Evolutionary conservation across 2,329 filamentous ascomycete species (phyloP), one percentile per base, ranked within the genome.

Genomic region (Rutstroemia sp.): DNA sequence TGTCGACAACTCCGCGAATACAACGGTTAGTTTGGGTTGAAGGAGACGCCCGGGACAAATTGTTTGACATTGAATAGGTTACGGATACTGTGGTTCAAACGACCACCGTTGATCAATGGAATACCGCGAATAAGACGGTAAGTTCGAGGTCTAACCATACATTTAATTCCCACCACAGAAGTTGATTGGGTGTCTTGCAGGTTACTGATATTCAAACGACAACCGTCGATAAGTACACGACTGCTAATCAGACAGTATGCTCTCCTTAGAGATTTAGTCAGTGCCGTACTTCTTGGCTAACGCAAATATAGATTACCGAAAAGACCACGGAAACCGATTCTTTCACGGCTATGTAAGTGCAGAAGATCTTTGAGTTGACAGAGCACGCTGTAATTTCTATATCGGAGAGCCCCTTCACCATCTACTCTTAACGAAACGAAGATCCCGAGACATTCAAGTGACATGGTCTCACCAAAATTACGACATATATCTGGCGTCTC

Each of bases 261-360:
- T 34, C 9, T 34, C 12, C 30, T 34, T 12, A 4, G 30, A 4
- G 12, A 34, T 34, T 10, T 12, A 14, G 30, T 34, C 9, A 9
- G 10, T 34, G 10, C 30, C 12, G 9, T 12, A 12, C 9, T 34
- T 3, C 30, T 12, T 12, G 9, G 37, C 51, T 49, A 23, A 54
- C 12, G 19, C 30, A 2, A 3, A 1, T 8, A 21, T n/a, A 54
- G 52, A 49, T 54, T 12, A 54, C 52, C 8, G 52, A 54, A 38
- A 54, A 49, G 14, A 54, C 23, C 21, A 54, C 52, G 2, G 34
- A 49, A 34, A 54, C 44, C 5, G 44, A 54, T 21, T 54, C 45
- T 10, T 23, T 54, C 23, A 54, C 52, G 12, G 47, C 44, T 23
- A 54, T 44, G 52, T 54, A 14, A 49, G 52, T 54, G n/a, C 10